phyloP scores from a whole-genome alignment of 441 rosid genomes.

The Capsella rubella region DNA sequence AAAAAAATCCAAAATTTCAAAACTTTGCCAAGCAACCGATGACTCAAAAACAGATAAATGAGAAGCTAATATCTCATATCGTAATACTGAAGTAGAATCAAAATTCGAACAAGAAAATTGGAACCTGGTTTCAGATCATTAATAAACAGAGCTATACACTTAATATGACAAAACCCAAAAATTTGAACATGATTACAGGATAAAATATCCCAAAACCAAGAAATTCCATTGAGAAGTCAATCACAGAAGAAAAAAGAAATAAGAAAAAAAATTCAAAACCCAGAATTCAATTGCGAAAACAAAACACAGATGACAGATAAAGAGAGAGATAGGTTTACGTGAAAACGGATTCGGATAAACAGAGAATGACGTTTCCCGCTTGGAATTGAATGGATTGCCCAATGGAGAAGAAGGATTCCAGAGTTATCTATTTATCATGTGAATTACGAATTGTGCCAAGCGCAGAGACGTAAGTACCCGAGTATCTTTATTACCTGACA shows the following conservation, averaged over 20 bases:
- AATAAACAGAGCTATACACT: background rate
- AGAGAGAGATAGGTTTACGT: conserved; percentile 9
- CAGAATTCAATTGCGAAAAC: background rate
- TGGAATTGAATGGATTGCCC: background rate
- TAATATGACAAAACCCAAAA: background rate
- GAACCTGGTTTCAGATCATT: conserved; percentile 7
- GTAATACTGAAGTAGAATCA: background rate
- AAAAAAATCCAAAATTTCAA: background rate
- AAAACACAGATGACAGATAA: background rate
- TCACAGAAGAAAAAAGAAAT: background rate
- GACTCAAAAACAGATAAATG: background rate
- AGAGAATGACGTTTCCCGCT: conserved; percentile 21
- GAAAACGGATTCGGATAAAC: background rate
- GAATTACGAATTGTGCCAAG: background rate
- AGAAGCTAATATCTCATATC: conserved; percentile 4
- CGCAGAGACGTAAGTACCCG: conserved; percentile 22
- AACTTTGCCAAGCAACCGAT: background rate
- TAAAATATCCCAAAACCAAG: background rate
- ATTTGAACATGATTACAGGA: background rate
- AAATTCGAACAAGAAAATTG: background rate
- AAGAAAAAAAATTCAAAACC: background rate
- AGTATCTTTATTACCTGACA: conserved; percentile 12
- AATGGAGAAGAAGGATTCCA: background rate
- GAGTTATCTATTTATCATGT: conserved; percentile 12
- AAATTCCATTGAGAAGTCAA: background rate